phyloP scores from a whole-genome alignment of 2,329 filamentous ascomycete genomes.

The Aureobasidium zeae region DNA sequence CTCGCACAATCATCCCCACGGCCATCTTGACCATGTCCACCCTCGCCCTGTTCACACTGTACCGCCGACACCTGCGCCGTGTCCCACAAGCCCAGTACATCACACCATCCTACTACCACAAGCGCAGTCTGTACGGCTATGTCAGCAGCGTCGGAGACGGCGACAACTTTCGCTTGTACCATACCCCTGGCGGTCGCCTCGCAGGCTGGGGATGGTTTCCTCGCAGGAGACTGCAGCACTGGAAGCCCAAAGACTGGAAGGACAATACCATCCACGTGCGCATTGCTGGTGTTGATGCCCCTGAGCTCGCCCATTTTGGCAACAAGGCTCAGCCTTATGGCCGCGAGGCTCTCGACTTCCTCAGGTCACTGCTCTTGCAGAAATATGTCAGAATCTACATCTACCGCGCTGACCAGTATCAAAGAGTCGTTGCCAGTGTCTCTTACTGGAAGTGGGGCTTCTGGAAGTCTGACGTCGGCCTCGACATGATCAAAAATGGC shows the following conservation, averaged over 20 bases:
- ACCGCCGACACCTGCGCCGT: slow-evolving; percentile 66
- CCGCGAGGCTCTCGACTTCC: slow-evolving; percentile 70
- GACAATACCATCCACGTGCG: slow-evolving; percentile 67
- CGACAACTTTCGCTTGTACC: slow-evolving; percentile 88
- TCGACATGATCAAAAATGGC: slow-evolving; percentile 79
- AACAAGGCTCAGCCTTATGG: slow-evolving; percentile 75
- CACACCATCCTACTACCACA: slow-evolving; percentile 61
- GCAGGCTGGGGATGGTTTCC: slow-evolving; percentile 65
- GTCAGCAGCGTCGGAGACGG: slow-evolving; percentile 95
- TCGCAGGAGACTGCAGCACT: slow-evolving; percentile 17
- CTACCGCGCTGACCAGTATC: slow-evolving; percentile 82
- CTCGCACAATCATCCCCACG: slow-evolving; percentile 29
- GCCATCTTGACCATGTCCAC: slow-evolving; percentile 48
- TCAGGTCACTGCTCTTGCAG: slow-evolving; percentile 62
- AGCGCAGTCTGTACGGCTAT: slow-evolving; percentile 66
- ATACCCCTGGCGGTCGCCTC: slow-evolving; percentile 82
- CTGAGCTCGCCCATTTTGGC: slow-evolving; percentile 88
- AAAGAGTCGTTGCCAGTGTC: slow-evolving; percentile 79
- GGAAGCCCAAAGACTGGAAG: slow-evolving; percentile 13
- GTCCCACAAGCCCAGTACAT: slow-evolving; percentile 72
- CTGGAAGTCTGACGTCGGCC: slow-evolving; percentile 68
- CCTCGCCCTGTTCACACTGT: slow-evolving; percentile 49
- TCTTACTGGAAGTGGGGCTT: slow-evolving; percentile 54
- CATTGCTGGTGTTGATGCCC: slow-evolving; percentile 85
- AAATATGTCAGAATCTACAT: slow-evolving; percentile 73